These are phyloP conservation scores for Ocimum tenuiflorum DNA, from an alignment of 257 asterid species.

Conservation along the genomic window DNA sequence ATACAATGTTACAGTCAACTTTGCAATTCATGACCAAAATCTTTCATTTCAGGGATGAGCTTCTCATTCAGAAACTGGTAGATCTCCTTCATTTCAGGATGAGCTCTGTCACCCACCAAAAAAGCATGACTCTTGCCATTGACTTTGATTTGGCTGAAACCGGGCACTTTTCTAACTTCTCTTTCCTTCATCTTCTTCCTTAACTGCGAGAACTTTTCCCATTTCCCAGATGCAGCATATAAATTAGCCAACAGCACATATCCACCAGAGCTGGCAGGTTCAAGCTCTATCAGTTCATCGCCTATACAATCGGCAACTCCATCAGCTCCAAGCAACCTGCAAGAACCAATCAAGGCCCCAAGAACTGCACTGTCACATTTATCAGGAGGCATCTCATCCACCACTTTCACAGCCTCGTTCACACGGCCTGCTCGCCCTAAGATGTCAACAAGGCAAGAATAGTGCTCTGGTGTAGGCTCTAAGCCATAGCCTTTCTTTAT, in stretches of 20 bases:
- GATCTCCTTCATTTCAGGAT: slow-evolving; percentile 42
- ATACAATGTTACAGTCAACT: not conserved
- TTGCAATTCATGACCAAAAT: slow-evolving; percentile 14
- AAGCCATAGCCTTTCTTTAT: slow-evolving; percentile 40
- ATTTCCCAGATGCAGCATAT: slow-evolving; percentile 52
- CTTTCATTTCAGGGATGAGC: slow-evolving; percentile 41
- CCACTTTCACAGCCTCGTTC: slow-evolving; percentile 40
- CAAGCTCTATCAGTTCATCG: slow-evolving; percentile 40
- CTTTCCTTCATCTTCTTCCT: slow-evolving; percentile 52
- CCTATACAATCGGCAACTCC: slow-evolving; percentile 33
- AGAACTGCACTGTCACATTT: slow-evolving; percentile 50
- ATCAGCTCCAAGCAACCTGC: slow-evolving; percentile 47
- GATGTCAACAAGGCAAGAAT: slow-evolving; percentile 35
- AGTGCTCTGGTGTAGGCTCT: slow-evolving; percentile 47
- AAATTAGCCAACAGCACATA: slow-evolving; percentile 42
- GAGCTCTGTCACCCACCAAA: slow-evolving; percentile 43
- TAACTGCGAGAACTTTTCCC: slow-evolving; percentile 44
- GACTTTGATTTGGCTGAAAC: slow-evolving; percentile 49
- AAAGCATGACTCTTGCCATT: slow-evolving; percentile 44
- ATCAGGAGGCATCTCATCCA: slow-evolving; percentile 42
- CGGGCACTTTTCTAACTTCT: slow-evolving; percentile 45
- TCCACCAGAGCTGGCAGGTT: slow-evolving; percentile 46
- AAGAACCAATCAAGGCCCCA: slow-evolving; percentile 53
- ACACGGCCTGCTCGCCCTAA: slow-evolving; percentile 39
- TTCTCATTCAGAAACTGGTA: slow-evolving; percentile 35